Conservation (phyloP, 83 land plant genomes). For the Picea abies region DNA sequence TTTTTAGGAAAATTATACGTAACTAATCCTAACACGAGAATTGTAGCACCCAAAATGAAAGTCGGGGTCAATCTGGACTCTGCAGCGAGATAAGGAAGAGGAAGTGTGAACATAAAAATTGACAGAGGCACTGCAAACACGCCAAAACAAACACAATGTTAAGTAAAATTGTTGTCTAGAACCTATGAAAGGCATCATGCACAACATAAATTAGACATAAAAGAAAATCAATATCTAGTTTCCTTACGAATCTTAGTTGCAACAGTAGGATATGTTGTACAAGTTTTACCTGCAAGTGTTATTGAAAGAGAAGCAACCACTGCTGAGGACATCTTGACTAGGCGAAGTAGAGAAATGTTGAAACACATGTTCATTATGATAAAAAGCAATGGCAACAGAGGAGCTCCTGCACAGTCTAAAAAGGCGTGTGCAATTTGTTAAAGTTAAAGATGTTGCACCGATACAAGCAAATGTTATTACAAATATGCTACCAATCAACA, state of each 20-base stretch:
- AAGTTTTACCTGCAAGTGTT: slow-evolving; percentile 61
- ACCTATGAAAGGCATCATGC: neutral
- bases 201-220: slow-evolving; percentile 2
- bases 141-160: slow-evolving; percentile 3
- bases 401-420: slow-evolving; percentile 88
- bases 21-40: slow-evolving; percentile 74
- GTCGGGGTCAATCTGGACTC: slow-evolving; percentile 53
- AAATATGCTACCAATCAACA: neutral
- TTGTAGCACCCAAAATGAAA: slow-evolving; percentile 58
- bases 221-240: neutral
- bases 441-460: neutral
- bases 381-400: slow-evolving; percentile 75
- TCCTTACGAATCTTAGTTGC: neutral
- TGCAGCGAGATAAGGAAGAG: slow-evolving; percentile 77
- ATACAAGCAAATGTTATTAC: neutral
- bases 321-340: slow-evolving; percentile 87
- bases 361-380: slow-evolving; percentile 71
- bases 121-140: slow-evolving; percentile 80
- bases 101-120: slow-evolving; percentile 74
- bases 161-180: neutral
- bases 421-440: neutral
- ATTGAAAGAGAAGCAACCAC: slow-evolving; percentile 81
- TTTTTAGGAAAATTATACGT: slow-evolving; percentile 60
- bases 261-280: neutral
- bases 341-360: slow-evolving; percentile 80